Conservation (phyloP, 1,139 yeast species). For the Sugiyamaella japonica region DNA sequence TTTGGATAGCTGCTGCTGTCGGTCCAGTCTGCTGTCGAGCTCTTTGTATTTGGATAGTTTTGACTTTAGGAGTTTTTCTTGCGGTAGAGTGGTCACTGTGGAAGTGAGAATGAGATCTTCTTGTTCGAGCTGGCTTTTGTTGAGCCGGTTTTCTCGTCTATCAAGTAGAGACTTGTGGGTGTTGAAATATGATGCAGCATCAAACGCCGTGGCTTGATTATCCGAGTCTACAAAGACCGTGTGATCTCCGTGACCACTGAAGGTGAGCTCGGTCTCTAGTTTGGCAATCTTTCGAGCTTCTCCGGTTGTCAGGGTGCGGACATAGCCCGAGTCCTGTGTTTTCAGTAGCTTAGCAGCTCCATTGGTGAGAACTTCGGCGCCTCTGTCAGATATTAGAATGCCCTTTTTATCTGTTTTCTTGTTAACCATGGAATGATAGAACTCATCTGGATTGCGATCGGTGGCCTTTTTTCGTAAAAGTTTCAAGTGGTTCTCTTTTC, state of each 20-base stretch:
- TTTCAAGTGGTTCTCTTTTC: slow-evolving; percentile 82
- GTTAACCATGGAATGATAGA: slow-evolving; percentile 86
- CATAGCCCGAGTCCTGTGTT: slow-evolving; percentile 85
- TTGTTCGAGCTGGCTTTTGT: slow-evolving; percentile 57
- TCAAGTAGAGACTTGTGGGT: slow-evolving; percentile 65
- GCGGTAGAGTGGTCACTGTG: neutral
- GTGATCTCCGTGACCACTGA: slow-evolving; percentile 58
- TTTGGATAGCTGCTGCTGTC: slow-evolving; percentile 63
- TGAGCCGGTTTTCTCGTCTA: slow-evolving; percentile 72
- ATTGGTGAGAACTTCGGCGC: slow-evolving; percentile 56
- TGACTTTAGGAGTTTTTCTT: slow-evolving; percentile 39
- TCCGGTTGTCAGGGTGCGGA: slow-evolving; percentile 70
- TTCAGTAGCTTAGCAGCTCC: slow-evolving; percentile 82
- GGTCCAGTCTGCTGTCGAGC: slow-evolving; percentile 47
- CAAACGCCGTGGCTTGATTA: slow-evolving; percentile 56
- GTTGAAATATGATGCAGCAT: slow-evolving; percentile 63
- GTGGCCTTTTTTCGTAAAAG: slow-evolving; percentile 70
- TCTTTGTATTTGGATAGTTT: slow-evolving; percentile 62
- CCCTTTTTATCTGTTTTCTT: slow-evolving; percentile 68
- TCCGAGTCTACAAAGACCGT: slow-evolving; percentile 78
- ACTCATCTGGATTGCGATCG: slow-evolving; percentile 90
- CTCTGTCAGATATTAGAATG: slow-evolving; percentile 64
- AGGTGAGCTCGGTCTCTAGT: slow-evolving; percentile 54
- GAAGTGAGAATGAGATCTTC: slow-evolving; percentile 28
- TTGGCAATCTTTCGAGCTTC: slow-evolving; percentile 67